Evolutionary conservation across 495 filamentous ascomycete genomes (phyloP).

Genomic region (Penicillium argentinense): DNA sequence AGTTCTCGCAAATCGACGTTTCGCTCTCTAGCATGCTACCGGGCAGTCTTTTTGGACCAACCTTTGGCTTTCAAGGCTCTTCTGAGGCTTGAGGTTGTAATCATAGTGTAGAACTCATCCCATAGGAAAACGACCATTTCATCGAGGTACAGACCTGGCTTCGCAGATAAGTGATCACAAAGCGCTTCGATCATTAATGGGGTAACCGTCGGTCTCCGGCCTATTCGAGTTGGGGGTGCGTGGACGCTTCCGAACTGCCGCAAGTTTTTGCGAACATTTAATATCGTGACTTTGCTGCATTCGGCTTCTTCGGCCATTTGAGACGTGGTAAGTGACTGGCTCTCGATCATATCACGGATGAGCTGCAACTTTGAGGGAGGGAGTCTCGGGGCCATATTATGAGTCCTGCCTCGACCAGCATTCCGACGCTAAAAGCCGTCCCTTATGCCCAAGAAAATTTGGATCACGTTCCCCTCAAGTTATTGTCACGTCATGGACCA

Average conservation of each 20-base stretch:
- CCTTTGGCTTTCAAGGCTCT: background rate
- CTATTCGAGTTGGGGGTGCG: background rate
- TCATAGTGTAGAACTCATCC: background rate
- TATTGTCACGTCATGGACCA: too few relatives aligned
- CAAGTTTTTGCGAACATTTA: background rate
- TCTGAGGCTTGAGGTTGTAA: background rate
- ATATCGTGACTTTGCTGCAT: constrained; percentile 11
- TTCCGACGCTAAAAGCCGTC: too few relatives aligned
- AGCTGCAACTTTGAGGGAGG: background rate
- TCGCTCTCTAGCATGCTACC: background rate
- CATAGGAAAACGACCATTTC: background rate
- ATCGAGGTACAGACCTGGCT: background rate
- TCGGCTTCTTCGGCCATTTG: constrained; percentile 8
- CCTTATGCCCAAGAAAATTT: too few relatives aligned
- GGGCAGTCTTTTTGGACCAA: background rate
- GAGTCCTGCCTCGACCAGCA: too few relatives aligned
- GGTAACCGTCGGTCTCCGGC: background rate
- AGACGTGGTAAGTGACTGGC: background rate
- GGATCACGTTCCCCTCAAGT: too few relatives aligned
- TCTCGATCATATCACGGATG: background rate
- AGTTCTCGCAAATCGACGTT: background rate
- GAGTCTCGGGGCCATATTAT: background rate
- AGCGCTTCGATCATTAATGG: background rate
- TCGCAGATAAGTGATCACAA: background rate
- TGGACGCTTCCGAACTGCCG: background rate